Percentiles rank a stretch among this genome's conserved stretches.
phyloP scores from a whole-genome alignment of 768 basidiomycete species.

The Kwoniella botswanensis region DNA sequence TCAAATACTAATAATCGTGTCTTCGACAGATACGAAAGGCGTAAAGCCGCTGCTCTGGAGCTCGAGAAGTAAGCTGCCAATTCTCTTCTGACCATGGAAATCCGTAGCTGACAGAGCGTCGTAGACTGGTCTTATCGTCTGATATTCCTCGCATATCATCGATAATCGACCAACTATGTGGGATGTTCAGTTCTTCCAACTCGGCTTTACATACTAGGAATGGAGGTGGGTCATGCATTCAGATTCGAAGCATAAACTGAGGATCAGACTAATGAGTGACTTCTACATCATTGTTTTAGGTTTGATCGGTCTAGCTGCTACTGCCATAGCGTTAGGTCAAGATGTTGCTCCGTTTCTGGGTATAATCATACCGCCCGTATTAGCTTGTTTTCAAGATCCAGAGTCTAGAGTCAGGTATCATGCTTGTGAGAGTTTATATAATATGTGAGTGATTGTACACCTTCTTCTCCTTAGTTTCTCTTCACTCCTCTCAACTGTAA shows the following conservation, averaged over 20 bases:
- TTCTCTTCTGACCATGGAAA: neutral
- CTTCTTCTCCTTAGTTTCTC: neutral
- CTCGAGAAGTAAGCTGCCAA: slow-evolving; percentile 77
- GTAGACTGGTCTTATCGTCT: slow-evolving; percentile 70
- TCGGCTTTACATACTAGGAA: slow-evolving; percentile 89
- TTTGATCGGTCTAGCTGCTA: slow-evolving; percentile 91
- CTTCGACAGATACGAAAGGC: slow-evolving; percentile 77
- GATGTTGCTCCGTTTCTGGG: slow-evolving; percentile 94
- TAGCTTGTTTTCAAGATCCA: slow-evolving; percentile 88
- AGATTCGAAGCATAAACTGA: neutral
- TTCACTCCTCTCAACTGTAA: too few species aligned
- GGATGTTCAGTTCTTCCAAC: slow-evolving; percentile 82
- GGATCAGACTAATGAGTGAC: neutral
- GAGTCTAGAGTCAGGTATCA: slow-evolving; percentile 95
- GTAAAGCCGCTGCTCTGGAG: slow-evolving; percentile 92
- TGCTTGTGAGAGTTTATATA: slow-evolving; percentile 97
- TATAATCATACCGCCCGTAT: slow-evolving; percentile 83
- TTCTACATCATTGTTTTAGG: slow-evolving; percentile 51
- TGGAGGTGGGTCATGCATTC: slow-evolving; percentile 63
- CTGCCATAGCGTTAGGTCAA: slow-evolving; percentile 93
- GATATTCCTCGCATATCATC: slow-evolving; percentile 79
- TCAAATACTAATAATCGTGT: slow-evolving; percentile 12
- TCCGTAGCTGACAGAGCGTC: neutral
- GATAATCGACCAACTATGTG: slow-evolving; percentile 92
- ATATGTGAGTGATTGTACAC: slow-evolving; percentile 65